Base-by-base conservation (phyloP, 192 early-diverging fungal species). In the Gryganskiella cystojenkinii region DNA sequence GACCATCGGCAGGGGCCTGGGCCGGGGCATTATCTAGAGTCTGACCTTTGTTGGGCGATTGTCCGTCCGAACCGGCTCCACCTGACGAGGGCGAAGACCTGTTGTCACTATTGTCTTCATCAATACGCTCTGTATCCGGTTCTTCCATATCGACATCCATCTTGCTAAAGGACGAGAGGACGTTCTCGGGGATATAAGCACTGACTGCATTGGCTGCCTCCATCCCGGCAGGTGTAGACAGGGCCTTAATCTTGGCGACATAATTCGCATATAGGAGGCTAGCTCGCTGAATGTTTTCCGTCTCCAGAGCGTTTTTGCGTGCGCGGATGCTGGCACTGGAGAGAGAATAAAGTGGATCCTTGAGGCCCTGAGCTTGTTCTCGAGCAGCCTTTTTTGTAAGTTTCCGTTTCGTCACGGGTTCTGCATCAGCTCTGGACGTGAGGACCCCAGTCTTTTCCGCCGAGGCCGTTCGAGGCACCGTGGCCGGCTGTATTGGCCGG, bases 261-360 rank as follows among this genome's bases (percentile, higher is more conserved):
- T 46, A 78, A 28, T 78, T 66, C 4, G 61, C 37, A 47, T 78
- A 78, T 3, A 78, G 40, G 44, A 49, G 54, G 17, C 74, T 78
- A 25, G 74, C 74, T 3, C 66, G 60, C 17, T 78, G 74, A 34
- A 78, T 78, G 33, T 78, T 78, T 17, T 69, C 74, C 55, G 57
- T 78, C 14, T 78, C 74, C 4, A 69, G 61, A 17, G 74, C 74
- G 46, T 78, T 78, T 51, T 69, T 78, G 25, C 74, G 74, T 1
- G 74, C 74, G 2, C 74, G 74, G 43, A 78, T 78, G 27, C 74
- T 78, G 15, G 74, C 74, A 34, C 74, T 78, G 7, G 74, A 78
- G 3, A 78, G 64, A 4, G 74, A 78, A 47, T 78, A 78, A 7
- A 78, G 61, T 4, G 74, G 74, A 42, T 78, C 74, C 22, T 73